phyloP scores from a whole-genome alignment of 192 early-diverging fungal genomes.

The Mortierella claussenii region DNA sequence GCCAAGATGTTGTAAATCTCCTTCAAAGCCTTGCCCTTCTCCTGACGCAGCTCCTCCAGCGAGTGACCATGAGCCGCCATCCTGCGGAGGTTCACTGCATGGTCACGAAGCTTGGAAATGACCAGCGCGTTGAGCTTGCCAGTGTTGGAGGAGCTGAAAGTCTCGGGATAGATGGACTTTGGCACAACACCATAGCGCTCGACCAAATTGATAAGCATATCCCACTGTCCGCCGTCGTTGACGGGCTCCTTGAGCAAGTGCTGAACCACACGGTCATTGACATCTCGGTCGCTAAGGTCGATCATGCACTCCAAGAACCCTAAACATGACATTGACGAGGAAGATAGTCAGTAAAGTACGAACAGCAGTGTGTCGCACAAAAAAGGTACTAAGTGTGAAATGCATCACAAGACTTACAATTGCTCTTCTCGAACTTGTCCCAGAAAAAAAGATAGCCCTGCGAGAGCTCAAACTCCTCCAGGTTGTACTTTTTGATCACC shows the following conservation, averaged over 20 bases:
- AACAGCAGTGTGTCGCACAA: background rate
- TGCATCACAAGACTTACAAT: constrained; percentile 61
- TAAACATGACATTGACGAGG: too few species aligned
- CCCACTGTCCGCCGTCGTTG: constrained; percentile 81
- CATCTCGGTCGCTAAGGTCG: constrained; percentile 65
- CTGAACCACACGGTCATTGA: constrained; percentile 76
- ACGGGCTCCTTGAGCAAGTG: constrained; percentile 74
- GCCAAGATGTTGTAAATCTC: constrained; percentile 77
- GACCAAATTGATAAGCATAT: constrained; percentile 81
- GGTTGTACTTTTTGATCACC: constrained; percentile 78
- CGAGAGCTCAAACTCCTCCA: constrained; percentile 83
- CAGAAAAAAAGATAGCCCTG: constrained; percentile 80
- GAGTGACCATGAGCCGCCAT: constrained; percentile 57
- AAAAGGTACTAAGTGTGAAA: background rate
- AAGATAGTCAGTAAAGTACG: background rate
- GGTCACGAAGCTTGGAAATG: constrained; percentile 74
- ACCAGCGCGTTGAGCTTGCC: constrained; percentile 68
- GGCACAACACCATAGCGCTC: constrained; percentile 82
- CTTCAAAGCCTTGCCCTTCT: constrained; percentile 69
- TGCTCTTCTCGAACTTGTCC: constrained; percentile 86
- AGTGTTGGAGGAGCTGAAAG: constrained; percentile 70
- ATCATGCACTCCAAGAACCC: constrained; percentile 83
- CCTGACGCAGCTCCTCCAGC: constrained; percentile 53
- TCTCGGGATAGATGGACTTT: constrained; percentile 72
- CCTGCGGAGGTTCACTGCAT: constrained; percentile 69